Percentiles rank a stretch among this genome's conserved stretches.
Evolutionary conservation across 768 basidiomycete genomes (phyloP).

Genomic region (Tulasnella sp.): DNA sequence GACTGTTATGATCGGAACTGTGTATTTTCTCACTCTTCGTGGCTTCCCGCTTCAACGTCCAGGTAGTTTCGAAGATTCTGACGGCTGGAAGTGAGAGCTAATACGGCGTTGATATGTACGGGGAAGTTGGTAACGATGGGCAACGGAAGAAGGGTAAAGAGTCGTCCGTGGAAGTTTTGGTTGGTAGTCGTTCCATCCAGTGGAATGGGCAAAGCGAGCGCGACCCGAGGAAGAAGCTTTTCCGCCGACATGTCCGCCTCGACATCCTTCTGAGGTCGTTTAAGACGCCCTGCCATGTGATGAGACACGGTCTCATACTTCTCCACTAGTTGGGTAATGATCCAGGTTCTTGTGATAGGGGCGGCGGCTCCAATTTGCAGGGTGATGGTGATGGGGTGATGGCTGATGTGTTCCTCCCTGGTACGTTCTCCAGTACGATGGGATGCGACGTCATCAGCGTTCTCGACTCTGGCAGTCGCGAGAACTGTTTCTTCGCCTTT

Average conservation of each 20-base stretch:
- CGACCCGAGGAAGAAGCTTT: constrained; percentile 50
- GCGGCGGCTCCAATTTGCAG: neutral
- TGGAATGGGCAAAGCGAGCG: constrained; percentile 45
- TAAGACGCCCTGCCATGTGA: neutral
- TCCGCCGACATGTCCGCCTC: constrained; percentile 43
- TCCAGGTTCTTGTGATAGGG: neutral
- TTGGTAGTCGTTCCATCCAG: neutral
- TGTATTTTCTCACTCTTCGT: neutral
- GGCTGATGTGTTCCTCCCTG: neutral
- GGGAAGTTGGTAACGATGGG: constrained; percentile 22
- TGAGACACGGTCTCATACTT: constrained; percentile 42
- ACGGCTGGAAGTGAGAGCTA: constrained; percentile 40
- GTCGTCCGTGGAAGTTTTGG: constrained; percentile 43
- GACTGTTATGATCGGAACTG: neutral
- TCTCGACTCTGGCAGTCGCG: constrained; percentile 27
- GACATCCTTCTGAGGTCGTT: constrained; percentile 32
- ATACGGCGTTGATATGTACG: constrained; percentile 19
- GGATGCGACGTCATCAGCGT: neutral
- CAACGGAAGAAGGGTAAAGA: constrained; percentile 57
- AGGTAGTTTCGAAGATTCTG: constrained; percentile 4
- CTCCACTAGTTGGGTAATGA: constrained; percentile 39
- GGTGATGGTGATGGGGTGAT: neutral
- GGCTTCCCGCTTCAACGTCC: constrained; percentile 15
- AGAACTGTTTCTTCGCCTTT: constrained; percentile 37
- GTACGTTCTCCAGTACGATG: neutral